Evolutionary conservation across 2,329 filamentous ascomycete species (phyloP), one percentile per base, ranked within the genome.

Genomic region (Aureobasidium lini): DNA sequence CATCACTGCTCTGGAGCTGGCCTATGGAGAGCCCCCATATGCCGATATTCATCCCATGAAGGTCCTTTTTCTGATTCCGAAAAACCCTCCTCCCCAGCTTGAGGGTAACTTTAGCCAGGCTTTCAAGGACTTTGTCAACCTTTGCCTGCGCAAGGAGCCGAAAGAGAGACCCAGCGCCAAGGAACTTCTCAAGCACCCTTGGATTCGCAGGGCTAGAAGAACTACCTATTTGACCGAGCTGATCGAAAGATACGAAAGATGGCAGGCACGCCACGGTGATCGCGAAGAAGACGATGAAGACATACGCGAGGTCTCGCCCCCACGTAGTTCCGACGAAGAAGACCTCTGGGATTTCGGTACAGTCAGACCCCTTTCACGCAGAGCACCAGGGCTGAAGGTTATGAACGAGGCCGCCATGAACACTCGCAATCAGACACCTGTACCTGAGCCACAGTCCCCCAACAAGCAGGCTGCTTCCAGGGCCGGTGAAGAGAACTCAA

Each of bases 321-420:
- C 71, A 54, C 65, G 73, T 54, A 72, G 75, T n/a, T 73, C 77
- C 1, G 81, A 86, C 60, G 81, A 88, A 36, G 90, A 96, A 71
- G 94, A 97, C 71, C 84, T 97, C 70, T 99, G 94, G 94, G 94
- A 99, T 72, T 99, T 99, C 77, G 94, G 94, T 44, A 99, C 94
- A 0, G 90, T 99, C 56, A 83, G 92, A 60, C 86, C 95, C 6
- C 85, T 87, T n/a, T 83, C 82, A 84, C 81, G 84, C 31, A 84
- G 85, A 62, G 81, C 80, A 32, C 69, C 83, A 47, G 86, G 86
- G 3, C 76, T 89, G 50, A 81, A 87, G 65, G 79, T 85, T 0
- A 84, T 96, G 85, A 91, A 89, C 64, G 89, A 92, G 62, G 87
- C 88, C 34, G 87, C 87, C 11, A 86, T 88, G 16, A 96, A 96